A percentile compares a stretch with the other conserved stretches of the same genome.
Evolutionary conservation across 1,139 yeast species (phyloP).

Genomic region (Kurtzmaniella quercitrusa): DNA sequence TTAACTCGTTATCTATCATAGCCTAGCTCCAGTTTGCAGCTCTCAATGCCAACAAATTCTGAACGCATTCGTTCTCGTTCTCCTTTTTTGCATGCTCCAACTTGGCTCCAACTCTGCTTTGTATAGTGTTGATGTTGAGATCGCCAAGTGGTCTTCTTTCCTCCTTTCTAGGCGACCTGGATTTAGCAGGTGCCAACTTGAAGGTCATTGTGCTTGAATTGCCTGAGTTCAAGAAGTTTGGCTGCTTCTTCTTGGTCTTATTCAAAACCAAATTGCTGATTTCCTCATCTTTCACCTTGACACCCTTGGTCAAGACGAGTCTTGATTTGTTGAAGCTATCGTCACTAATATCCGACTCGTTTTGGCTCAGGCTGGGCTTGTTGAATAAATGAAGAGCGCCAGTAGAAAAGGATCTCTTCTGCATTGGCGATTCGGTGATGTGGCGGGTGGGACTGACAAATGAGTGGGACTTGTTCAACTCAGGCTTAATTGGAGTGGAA

Average conservation of each 20-base stretch:
- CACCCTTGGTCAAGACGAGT: neutral
- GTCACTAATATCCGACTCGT: conserved; percentile 4
- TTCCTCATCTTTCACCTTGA: conserved; percentile 2
- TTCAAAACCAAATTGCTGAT: conserved; percentile 18
- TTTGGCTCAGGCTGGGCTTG: conserved; percentile 9
- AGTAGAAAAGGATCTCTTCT: conserved; percentile 21
- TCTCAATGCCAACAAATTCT: conserved; percentile 41
- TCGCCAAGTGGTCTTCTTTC: conserved; percentile 30
- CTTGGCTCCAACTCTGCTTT: conserved; percentile 11
- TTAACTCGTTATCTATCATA: neutral
- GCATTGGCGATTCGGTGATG: conserved; percentile 17
- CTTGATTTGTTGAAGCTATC: conserved; percentile 8
- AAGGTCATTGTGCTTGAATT: conserved; percentile 37
- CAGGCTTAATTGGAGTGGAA: conserved; percentile 27
- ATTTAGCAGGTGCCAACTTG: conserved; percentile 31
- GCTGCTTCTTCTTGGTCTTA: conserved; percentile 39
- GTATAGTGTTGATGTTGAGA: conserved; percentile 14
- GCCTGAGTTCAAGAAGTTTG: conserved; percentile 27
- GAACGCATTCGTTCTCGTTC: conserved; percentile 31
- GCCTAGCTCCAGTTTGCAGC: conserved; percentile 33
- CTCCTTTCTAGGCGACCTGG: conserved; percentile 6
- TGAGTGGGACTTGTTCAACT: conserved; percentile 17
- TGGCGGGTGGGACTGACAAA: conserved; percentile 19
- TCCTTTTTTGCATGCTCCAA: conserved; percentile 10
- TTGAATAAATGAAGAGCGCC: conserved; percentile 5